phyloP scores from a whole-genome alignment of 2,329 filamentous ascomycete species.

The Didymella glomerata region DNA sequence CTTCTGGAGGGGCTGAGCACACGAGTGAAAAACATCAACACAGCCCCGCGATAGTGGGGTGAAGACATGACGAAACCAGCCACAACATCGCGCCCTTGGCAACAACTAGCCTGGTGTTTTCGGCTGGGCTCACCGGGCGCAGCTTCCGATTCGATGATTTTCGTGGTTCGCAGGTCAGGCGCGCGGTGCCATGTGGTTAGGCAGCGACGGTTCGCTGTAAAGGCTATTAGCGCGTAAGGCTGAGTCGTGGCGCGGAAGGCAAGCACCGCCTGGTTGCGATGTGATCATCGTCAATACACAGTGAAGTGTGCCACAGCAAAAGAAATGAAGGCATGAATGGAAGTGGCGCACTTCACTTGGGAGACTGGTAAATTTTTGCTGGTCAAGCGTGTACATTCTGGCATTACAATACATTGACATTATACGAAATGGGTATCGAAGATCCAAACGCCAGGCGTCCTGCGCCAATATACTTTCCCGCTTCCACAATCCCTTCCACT shows the following conservation, averaged over 20 bases:
- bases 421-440: constrained; percentile 13
- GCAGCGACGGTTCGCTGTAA: too few relatives aligned
- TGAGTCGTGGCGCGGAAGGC: too few relatives aligned
- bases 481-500: too few relatives aligned
- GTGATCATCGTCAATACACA: too few relatives aligned
- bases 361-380: too few relatives aligned
- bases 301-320: too few relatives aligned
- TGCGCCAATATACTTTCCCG: constrained; percentile 11
- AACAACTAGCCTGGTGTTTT: neutral
- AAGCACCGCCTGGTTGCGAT: too few relatives aligned
- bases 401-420: too few relatives aligned
- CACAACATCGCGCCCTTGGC: constrained; percentile 6
- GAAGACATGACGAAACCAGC: constrained; percentile 16
- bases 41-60: constrained; percentile 23
- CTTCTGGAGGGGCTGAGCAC: constrained; percentile 6
- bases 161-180: constrained; percentile 21
- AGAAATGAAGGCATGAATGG: too few relatives aligned
- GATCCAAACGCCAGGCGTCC: constrained; percentile 21
- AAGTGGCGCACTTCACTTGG: too few relatives aligned
- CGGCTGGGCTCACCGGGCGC: neutral
- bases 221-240: constrained; percentile 14
- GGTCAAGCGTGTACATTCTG: too few relatives aligned
- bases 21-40: neutral
- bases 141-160: constrained; percentile 4
- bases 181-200: too few relatives aligned